Percentiles rank a stretch among this genome's conserved stretches.
These are phyloP conservation scores for Zygosaccharomyces rouxii DNA, from an alignment of 805 yeast genomes.

Conservation along the genomic window DNA sequence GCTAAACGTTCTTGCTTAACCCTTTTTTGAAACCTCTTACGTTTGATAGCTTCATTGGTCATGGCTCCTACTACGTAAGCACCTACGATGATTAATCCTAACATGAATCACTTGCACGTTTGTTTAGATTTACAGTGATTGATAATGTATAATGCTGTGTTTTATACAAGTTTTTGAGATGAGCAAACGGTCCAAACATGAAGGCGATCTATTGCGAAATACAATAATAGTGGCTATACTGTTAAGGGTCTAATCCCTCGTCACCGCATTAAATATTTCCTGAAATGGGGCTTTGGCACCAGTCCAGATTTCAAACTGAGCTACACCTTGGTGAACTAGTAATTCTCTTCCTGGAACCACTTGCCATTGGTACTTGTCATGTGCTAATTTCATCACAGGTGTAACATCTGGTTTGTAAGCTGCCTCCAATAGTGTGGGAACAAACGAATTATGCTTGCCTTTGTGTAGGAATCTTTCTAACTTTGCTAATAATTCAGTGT, in stretches of 20 bases:
- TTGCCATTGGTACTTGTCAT: constrained; percentile 60
- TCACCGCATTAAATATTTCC: constrained; percentile 59
- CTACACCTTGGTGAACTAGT: constrained; percentile 90
- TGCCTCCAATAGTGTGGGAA: constrained; percentile 74
- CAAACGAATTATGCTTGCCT: constrained; percentile 39
- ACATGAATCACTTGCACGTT: not conserved
- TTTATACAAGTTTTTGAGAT: not conserved
- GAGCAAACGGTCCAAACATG: not conserved
- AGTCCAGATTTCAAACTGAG: constrained; percentile 78
- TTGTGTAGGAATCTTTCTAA: constrained; percentile 46
- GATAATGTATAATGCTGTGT: not conserved
- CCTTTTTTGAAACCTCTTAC: not conserved
- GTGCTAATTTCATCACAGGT: constrained; percentile 77
- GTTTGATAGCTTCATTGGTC: not conserved
- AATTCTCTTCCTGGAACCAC: constrained; percentile 88
- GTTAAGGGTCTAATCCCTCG: constrained; percentile 17
- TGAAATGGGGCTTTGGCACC: constrained; percentile 60
- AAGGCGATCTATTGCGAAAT: not conserved
- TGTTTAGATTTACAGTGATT: not conserved
- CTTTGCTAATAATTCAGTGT: constrained; percentile 43
- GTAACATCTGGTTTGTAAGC: constrained; percentile 90
- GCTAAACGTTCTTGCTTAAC: not conserved
- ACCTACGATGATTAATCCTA: not conserved
- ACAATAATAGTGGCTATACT: not conserved
- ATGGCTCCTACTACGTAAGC: not conserved